phyloP scores from a whole-genome alignment of 2,329 filamentous ascomycete genomes.

The Sclerotinia nivalis region DNA sequence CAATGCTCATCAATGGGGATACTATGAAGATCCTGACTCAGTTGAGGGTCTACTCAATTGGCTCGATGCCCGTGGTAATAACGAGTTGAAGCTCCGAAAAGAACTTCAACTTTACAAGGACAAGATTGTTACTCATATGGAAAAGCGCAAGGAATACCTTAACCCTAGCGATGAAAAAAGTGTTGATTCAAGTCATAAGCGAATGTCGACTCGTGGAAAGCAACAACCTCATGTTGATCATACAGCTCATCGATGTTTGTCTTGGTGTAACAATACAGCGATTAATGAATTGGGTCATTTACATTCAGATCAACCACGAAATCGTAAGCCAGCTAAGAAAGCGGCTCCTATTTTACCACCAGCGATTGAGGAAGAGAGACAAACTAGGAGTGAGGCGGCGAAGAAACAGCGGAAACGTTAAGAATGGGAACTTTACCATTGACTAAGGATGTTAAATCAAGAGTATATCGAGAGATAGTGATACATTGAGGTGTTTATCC shows the following conservation, averaged over 20 bases:
- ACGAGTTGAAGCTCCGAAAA: constrained; percentile 85
- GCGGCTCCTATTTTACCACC: constrained; percentile 25
- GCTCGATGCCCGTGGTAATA: constrained; percentile 83
- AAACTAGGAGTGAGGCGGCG: constrained; percentile 41
- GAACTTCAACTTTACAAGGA: constrained; percentile 77
- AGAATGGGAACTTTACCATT: not conserved
- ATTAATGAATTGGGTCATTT: constrained; percentile 58
- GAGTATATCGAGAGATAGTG: not conserved
- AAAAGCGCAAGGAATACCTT: constrained; percentile 74
- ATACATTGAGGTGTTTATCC: not conserved
- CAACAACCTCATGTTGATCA: constrained; percentile 50
- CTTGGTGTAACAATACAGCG: constrained; percentile 66
- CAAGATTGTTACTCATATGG: constrained; percentile 77
- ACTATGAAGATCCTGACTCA: constrained; percentile 77
- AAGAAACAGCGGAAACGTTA: constrained; percentile 30
- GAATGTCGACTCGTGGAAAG: constrained; percentile 64
- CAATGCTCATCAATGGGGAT: constrained; percentile 84
- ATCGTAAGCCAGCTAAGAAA: constrained; percentile 43
- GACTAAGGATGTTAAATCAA: not conserved
- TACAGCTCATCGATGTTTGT: constrained; percentile 58
- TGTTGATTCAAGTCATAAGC: constrained; percentile 47
- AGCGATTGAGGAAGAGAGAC: constrained; percentile 43
- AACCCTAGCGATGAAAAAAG: constrained; percentile 52
- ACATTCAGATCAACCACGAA: constrained; percentile 58
- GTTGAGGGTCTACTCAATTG: constrained; percentile 80